phyloP scores from a whole-genome alignment of 148 eudicot species.

The Nyssa sinensis region DNA sequence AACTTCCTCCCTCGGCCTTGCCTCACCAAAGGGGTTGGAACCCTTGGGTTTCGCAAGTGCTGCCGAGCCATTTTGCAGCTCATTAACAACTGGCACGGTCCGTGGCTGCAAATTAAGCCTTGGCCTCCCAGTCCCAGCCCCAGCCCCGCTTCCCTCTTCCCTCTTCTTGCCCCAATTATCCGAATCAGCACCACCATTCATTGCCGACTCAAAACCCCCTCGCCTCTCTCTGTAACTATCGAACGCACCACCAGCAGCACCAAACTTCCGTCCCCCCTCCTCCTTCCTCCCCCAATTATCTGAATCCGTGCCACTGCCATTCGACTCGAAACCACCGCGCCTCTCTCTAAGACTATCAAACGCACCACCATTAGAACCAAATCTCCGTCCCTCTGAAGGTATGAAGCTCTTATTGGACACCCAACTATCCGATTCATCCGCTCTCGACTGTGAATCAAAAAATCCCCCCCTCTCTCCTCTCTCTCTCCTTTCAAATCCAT shows the following conservation, averaged over 20 bases:
- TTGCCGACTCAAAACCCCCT: slow-evolving; percentile 37
- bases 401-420: slow-evolving; percentile 62
- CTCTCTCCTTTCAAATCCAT: slow-evolving; percentile 40
- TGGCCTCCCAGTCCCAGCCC: slow-evolving; percentile 46
- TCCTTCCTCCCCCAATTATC: slow-evolving; percentile 60
- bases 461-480: slow-evolving; percentile 74
- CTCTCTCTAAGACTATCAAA: slow-evolving; percentile 42
- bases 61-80: slow-evolving; percentile 23
- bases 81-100: slow-evolving; percentile 49
- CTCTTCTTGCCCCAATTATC: slow-evolving; percentile 56
- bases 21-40: slow-evolving; percentile 80
- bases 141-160: slow-evolving; percentile 40
- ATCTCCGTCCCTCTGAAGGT: slow-evolving; percentile 42
- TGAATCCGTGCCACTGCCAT: slow-evolving; percentile 44
- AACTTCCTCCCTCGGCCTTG: slow-evolving; percentile 97
- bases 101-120: slow-evolving; percentile 87
- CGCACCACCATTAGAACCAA: not conserved
- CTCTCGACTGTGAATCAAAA: slow-evolving; percentile 59
- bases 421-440: slow-evolving; percentile 90
- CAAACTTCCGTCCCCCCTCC: slow-evolving; percentile 34
- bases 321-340: slow-evolving; percentile 65
- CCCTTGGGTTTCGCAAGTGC: slow-evolving; percentile 45
- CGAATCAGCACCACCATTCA: slow-evolving; percentile 33
- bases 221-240: slow-evolving; percentile 57
- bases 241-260: slow-evolving; percentile 37